Conservation (phyloP, 495 filamentous ascomycete genomes). For the Talaromyces adpressus region DNA sequence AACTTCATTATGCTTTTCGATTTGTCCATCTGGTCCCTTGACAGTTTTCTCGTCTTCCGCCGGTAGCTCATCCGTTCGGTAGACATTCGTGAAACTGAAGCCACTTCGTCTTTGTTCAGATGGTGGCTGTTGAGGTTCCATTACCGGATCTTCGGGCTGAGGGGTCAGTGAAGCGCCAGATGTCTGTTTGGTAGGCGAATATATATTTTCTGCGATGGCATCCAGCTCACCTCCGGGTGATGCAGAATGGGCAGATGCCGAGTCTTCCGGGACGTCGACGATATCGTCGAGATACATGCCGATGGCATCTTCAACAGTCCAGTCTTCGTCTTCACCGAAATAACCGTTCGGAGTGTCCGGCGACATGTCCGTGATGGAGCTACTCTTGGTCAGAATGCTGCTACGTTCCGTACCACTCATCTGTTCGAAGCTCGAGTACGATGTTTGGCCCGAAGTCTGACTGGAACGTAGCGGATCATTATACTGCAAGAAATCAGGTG, state of each 20-base stretch:
- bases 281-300: constrained; percentile 89
- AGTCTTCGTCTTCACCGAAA: constrained; percentile 57
- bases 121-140: neutral
- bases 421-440: constrained; percentile 62
- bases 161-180: neutral
- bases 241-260: constrained; percentile 18
- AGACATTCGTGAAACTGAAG: neutral
- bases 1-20: neutral
- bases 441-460: constrained; percentile 62
- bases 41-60: neutral
- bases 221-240: constrained; percentile 11
- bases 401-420: constrained; percentile 69
- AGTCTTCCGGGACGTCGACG: constrained; percentile 47
- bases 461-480: constrained; percentile 59
- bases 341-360: constrained; percentile 48
- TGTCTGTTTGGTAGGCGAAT: neutral
- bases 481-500: constrained; percentile 25
- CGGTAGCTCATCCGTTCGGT: neutral
- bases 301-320: constrained; percentile 89
- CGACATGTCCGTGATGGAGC: constrained; percentile 62
- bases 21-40: neutral
- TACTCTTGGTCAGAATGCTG: constrained; percentile 73
- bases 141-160: neutral
- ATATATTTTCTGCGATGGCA: constrained; percentile 1
- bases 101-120: neutral